These are phyloP conservation scores for Coemansia sp. DNA, from an alignment of 192 early-diverging fungal genomes.

Conservation along the genomic window DNA sequence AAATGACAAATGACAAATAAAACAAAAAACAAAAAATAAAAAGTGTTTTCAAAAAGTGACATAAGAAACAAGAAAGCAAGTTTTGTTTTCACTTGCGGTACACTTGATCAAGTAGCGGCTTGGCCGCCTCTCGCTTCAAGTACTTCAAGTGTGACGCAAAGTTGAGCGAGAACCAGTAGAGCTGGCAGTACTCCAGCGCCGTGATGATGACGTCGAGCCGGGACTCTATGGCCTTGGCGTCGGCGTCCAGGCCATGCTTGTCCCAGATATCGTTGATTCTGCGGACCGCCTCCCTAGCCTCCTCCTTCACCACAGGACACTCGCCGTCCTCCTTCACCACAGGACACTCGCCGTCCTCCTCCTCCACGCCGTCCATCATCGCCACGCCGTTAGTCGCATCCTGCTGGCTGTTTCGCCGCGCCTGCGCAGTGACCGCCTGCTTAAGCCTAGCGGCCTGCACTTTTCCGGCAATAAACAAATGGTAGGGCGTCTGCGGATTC, in stretches of 20 bases:
- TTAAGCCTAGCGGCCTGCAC: conserved; percentile 44
- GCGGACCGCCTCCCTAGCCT: conserved; percentile 13
- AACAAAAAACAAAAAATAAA: background rate
- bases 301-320: background rate
- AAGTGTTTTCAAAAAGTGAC: background rate
- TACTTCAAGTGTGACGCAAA: conserved; percentile 41
- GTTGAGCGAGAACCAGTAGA: conserved; percentile 47
- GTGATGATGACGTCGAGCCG: conserved; percentile 32
- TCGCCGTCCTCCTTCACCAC: background rate
- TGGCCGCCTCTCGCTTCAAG: conserved; percentile 20
- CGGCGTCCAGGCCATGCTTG: conserved; percentile 4
- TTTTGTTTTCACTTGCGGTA: conserved; percentile 18
- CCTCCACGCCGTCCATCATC: background rate
- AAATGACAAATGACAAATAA: background rate
- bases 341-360: background rate
- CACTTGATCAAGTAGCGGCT: conserved; percentile 22
- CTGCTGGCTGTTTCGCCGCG: background rate
- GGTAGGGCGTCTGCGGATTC: conserved; percentile 49
- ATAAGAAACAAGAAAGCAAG: background rate
- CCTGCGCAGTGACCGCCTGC: conserved; percentile 18
- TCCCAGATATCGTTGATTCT: conserved; percentile 42
- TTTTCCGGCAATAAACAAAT: conserved; percentile 47
- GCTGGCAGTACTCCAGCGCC: conserved; percentile 42
- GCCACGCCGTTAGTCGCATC: background rate
- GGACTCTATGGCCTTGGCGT: conserved; percentile 10